Conservation (phyloP, 2,329 filamentous ascomycete species). For the Fusarium temperatum region DNA sequence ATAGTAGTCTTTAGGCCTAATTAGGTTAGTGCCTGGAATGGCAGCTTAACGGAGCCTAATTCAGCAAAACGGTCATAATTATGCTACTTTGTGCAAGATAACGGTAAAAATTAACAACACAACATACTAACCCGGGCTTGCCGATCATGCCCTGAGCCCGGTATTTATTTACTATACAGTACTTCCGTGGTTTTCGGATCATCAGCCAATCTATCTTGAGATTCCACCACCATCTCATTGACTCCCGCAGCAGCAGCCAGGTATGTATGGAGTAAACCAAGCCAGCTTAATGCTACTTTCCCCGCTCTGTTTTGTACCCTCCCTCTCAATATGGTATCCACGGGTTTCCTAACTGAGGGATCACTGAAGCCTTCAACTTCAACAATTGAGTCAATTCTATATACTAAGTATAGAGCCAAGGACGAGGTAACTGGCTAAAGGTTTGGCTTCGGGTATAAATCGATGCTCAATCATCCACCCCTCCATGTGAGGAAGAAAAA, state of each 20-base stretch:
- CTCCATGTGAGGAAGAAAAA: neutral
- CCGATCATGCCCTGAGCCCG: no score
- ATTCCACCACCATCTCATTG: conserved; percentile 10
- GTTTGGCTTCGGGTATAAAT: neutral
- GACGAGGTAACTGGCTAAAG: neutral
- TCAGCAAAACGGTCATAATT: no score
- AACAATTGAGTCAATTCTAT: neutral
- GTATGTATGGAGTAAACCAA: neutral
- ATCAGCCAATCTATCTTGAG: conserved; percentile 10
- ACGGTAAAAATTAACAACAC: no score
- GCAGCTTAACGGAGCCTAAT: no score
- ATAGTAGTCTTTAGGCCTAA: no score
- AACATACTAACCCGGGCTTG: no score
- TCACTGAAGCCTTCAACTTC: neutral
- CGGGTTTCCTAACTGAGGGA: neutral
- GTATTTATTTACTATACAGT: neutral
- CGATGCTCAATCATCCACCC: neutral
- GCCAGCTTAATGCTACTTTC: conserved; percentile 32
- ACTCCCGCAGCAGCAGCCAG: neutral
- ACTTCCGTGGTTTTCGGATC: neutral
- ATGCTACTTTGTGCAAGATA: no score
- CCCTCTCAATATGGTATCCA: neutral
- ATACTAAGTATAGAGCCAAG: neutral
- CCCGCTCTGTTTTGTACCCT: conserved; percentile 31
- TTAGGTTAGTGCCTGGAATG: no score